Conservation (phyloP, 2,329 filamentous ascomycete species). For the Colletotrichum sp. region DNA sequence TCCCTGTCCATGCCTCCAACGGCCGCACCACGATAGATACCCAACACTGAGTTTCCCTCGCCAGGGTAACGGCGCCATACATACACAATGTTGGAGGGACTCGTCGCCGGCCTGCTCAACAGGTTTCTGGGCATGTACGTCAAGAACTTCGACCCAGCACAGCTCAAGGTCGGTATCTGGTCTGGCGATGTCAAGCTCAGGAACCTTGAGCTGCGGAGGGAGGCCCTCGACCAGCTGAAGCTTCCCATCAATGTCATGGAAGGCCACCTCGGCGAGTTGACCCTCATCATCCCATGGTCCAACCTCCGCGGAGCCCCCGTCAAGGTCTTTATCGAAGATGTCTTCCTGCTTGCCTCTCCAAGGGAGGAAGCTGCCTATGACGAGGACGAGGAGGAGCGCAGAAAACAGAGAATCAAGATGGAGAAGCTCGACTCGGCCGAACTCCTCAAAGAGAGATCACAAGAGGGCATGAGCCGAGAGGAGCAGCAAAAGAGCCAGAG, state of each 20-base stretch:
- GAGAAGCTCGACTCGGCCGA: conserved; percentile 98
- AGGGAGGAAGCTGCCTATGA: conserved; percentile 96
- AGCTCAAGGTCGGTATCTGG: conserved; percentile 99
- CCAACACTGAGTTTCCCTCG: conserved; percentile 30
- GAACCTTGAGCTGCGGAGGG: conserved; percentile 88
- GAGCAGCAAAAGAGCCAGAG: conserved; percentile 98
- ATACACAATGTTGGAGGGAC: conserved; percentile 88
- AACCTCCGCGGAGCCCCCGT: conserved; percentile 91
- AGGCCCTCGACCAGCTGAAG: conserved; percentile 96
- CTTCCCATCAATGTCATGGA: conserved; percentile 96
- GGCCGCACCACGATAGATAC: neutral
- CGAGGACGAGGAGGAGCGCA: conserved; percentile 86
- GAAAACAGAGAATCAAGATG: conserved; percentile 94
- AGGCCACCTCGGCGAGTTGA: conserved; percentile 91
- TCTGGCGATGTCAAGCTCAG: conserved; percentile 96
- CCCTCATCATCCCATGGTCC: conserved; percentile 94
- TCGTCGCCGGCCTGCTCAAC: conserved; percentile 97
- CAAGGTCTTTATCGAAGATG: conserved; percentile 94
- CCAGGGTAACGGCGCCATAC: conserved; percentile 74
- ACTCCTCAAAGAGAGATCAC: conserved; percentile 87
- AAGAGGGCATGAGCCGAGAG: conserved; percentile 92
- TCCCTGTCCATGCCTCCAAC: conserved; percentile 4
- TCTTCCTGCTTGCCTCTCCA: conserved; percentile 92
- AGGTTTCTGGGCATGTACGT: conserved; percentile 99
- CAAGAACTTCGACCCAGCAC: conserved; percentile 97